A percentile compares a stretch with the other conserved stretches of the same genome.
Evolutionary conservation across 1,284 basidiomycete genomes (phyloP).

Genomic region (Ceratobasidium sp.): DNA sequence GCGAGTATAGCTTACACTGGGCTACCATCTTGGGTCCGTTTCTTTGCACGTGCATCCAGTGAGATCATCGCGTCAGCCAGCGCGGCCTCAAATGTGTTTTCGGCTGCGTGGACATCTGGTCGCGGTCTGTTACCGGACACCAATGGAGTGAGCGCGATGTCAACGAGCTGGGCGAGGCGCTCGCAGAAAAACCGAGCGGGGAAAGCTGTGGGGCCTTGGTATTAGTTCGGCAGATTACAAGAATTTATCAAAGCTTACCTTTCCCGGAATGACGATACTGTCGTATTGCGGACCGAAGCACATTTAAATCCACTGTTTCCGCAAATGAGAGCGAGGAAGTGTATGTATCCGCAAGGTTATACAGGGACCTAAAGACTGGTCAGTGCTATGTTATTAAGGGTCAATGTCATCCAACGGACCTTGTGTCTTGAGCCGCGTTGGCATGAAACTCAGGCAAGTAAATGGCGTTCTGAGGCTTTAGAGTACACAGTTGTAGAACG

Average conservation of each 20-base stretch:
- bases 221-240: neutral
- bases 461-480: neutral
- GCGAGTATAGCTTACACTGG: constrained; percentile 20
- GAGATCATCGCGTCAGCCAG: constrained; percentile 9
- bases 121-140: constrained; percentile 34
- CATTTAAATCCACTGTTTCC: constrained; percentile 37
- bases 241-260: neutral
- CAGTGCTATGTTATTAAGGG: neutral
- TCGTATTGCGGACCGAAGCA: constrained; percentile 21
- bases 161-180: constrained; percentile 37
- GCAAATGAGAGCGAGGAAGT: constrained; percentile 22
- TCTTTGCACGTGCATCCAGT: constrained; percentile 39
- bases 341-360: constrained; percentile 38
- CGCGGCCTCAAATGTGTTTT: constrained; percentile 25
- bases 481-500: constrained; percentile 3
- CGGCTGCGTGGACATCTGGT: constrained; percentile 6
- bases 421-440: constrained; percentile 25
- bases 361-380: constrained; percentile 22
- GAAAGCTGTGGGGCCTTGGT: constrained; percentile 10
- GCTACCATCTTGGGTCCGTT: constrained; percentile 24
- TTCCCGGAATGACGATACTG: constrained; percentile 32
- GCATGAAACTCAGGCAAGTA: constrained; percentile 15
- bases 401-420: neutral
- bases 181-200: constrained; percentile 40
- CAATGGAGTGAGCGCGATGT: constrained; percentile 22